phyloP scores from a whole-genome alignment of 805 yeast species.

The Diddensiella transvaalensis region DNA sequence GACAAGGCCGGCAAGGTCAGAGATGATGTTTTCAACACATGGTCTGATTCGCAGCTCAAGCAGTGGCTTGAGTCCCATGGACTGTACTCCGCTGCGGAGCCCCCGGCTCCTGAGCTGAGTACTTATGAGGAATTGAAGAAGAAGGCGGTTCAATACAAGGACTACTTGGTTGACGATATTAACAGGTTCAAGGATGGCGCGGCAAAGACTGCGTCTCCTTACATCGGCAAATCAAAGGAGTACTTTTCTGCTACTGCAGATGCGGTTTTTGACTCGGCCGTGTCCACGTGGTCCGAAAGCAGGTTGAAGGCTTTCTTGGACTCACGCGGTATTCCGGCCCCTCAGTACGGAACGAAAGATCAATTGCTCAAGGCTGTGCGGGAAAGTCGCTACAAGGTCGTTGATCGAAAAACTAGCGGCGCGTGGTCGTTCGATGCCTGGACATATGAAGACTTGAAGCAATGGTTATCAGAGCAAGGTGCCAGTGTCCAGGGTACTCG shows the following conservation, averaged over 20 bases:
- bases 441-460: conserved; percentile 46
- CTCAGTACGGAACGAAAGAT: conserved; percentile 32
- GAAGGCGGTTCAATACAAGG: conserved; percentile 32
- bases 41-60: conserved; percentile 41
- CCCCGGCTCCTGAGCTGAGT: conserved; percentile 12
- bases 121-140: conserved; percentile 24
- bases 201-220: conserved; percentile 19
- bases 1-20: conserved; percentile 37
- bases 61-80: conserved; percentile 43
- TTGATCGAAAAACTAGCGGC: conserved; percentile 44
- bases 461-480: conserved; percentile 48
- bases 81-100: conserved; percentile 23
- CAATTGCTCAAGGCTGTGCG: conserved; percentile 43
- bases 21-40: conserved; percentile 38
- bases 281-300: conserved; percentile 34
- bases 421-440: conserved; percentile 52
- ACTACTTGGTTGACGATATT: conserved; percentile 29
- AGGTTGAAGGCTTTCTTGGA: conserved; percentile 34
- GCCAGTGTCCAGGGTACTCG: conserved; percentile 42
- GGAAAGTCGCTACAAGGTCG: conserved; percentile 40
- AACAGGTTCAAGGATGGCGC: conserved; percentile 15
- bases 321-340: conserved; percentile 34
- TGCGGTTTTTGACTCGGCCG: conserved; percentile 24
- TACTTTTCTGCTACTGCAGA: conserved; percentile 14
- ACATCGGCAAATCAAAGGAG: conserved; percentile 22